Conservation (phyloP, 1,284 basidiomycete species). For the Pisolithus thermaeus region DNA sequence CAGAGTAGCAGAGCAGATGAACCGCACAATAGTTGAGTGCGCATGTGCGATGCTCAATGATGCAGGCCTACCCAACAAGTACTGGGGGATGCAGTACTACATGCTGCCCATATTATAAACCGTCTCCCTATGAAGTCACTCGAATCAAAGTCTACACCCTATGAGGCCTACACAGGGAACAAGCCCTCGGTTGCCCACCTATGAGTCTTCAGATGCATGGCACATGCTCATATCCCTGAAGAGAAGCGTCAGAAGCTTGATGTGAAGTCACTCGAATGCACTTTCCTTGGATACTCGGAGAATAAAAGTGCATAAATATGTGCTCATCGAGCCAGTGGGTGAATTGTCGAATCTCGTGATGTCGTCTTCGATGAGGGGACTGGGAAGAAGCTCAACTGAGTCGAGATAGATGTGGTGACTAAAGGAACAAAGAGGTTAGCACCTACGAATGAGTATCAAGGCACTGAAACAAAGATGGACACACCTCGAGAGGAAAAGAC, state of each 20-base stretch:
- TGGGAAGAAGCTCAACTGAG: no score
- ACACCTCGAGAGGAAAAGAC: no score
- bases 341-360: not conserved
- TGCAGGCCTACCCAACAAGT: no score
- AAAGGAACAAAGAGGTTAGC: no score
- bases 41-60: no score
- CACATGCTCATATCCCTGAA: not conserved
- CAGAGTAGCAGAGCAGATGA: constrained; percentile 6
- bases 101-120: constrained; percentile 22
- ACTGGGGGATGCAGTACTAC: no score
- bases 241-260: not conserved
- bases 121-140: constrained; percentile 7
- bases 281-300: not conserved
- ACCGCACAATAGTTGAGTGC: constrained; percentile 1
- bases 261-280: not conserved
- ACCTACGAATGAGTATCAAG: no score
- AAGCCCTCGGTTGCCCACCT: no score
- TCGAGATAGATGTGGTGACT: no score
- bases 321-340: not conserved
- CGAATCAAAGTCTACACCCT: not conserved
- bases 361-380: not conserved
- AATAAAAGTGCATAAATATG: not conserved
- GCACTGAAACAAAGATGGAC: no score
- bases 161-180: not conserved
- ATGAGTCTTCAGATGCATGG: not conserved